A percentile compares a stretch with the other conserved stretches of the same genome.
Conservation (phyloP, 106 monocot genomes). For the Acorus calamus region DNA sequence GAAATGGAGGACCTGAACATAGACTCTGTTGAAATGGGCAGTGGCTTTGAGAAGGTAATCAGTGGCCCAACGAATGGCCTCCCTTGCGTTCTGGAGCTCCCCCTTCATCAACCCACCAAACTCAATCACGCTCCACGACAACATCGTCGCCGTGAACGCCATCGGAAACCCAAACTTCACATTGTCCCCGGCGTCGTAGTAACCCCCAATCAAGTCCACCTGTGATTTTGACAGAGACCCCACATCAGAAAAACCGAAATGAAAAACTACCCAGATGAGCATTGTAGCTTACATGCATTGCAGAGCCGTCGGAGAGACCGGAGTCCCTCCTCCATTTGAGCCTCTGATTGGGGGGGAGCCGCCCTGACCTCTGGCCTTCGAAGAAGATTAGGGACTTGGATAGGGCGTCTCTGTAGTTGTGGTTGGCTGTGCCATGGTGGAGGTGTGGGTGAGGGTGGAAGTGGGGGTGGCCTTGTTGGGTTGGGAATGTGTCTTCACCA, state of each 20-base stretch:
- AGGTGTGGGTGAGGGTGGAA: too few relatives aligned
- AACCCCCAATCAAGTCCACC: slow-evolving; percentile 56
- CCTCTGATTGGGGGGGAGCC: slow-evolving; percentile 22
- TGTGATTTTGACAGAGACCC: background rate
- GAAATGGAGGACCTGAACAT: slow-evolving; percentile 29
- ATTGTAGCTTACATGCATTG: slow-evolving; percentile 5
- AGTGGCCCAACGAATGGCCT: slow-evolving; percentile 46
- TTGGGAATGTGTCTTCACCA: background rate
- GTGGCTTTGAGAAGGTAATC: slow-evolving; percentile 75
- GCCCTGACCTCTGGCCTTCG: slow-evolving; percentile 29
- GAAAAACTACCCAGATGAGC: too few relatives aligned
- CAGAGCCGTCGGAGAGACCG: slow-evolving; percentile 20
- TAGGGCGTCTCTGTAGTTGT: slow-evolving; percentile 30
- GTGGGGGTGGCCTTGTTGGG: slow-evolving; percentile 1
- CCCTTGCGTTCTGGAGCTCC: slow-evolving; percentile 22
- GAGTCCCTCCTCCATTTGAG: slow-evolving; percentile 18
- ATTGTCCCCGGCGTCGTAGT: slow-evolving; percentile 66
- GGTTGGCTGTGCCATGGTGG: slow-evolving; percentile 2
- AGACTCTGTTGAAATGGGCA: slow-evolving; percentile 25
- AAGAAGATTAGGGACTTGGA: slow-evolving; percentile 34
- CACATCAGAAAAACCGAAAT: too few relatives aligned
- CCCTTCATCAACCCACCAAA: slow-evolving; percentile 23
- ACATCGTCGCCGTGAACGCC: slow-evolving; percentile 60
- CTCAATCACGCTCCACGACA: slow-evolving; percentile 61
- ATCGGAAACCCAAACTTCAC: slow-evolving; percentile 52